Evolutionary conservation across 495 filamentous ascomycete species (phyloP), one percentile per base, ranked within the genome.

Genomic region (Aspergillus mulundensis): DNA sequence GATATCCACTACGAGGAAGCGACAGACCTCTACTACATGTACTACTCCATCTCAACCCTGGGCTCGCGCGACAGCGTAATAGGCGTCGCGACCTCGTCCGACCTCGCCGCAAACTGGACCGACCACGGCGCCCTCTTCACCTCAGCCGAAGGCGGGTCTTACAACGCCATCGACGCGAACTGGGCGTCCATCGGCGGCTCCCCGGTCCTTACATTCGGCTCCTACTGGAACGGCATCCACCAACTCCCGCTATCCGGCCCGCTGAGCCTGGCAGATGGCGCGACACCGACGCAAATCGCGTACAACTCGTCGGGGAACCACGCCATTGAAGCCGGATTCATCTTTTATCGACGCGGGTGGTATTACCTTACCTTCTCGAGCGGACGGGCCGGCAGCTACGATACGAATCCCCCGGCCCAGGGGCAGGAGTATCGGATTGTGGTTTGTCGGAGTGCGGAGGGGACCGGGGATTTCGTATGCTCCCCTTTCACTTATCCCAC

Each of bases 91-190:
- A 85, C 80, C n/a, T 86, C 81, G 11, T 65, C 72, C 5, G 82
- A 70, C 43, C 68, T 91, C 67, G 80, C 87, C 20, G 61, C 70
- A 0, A 84, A 81, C 36, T 91, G 87, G 80, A 81, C 75, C 10
- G 74, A 77, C 57, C 72, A 73, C 36, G 74, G 74, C 46, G 51
- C 64, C 12, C 77, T 80, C 2, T 66, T 88, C 42, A 48, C 64
- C 3, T 83, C 80, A 8, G 67, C 69, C 28, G 34, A 71, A 1
- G 66, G 64, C 48, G 75, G 68, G 49, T 53, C 68, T 2, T 89
- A 85, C 73, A 90, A 90, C 63, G 81, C 85, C 34, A 91, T 91
- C 57, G 88, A 91, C 62, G 69, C 77, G 3, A 87, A 87, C 67
- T 74, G 87, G 34, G 69, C 87, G 61, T 71, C 61, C 14, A 66